Evolutionary conservation across 1,139 yeast species (phyloP), one percentile per base, ranked within the genome.

Genomic region (Nakaseomyces bracarensis): DNA sequence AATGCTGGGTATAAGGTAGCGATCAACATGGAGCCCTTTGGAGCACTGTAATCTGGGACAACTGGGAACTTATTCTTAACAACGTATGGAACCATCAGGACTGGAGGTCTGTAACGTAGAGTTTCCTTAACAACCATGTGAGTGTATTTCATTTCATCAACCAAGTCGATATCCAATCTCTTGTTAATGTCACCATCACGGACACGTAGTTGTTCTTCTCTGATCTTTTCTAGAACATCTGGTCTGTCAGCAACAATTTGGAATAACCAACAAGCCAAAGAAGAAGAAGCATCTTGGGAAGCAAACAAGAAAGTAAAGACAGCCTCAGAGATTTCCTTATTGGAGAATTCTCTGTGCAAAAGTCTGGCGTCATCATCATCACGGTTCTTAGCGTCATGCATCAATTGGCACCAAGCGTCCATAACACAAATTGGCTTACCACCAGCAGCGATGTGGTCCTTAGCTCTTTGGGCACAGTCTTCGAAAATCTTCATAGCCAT

Each of bases 231-330:
- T 61, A 77, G 77, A 48, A 91, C 79, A 52, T 91, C 97, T 36
- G 97, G 96, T 60, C 96, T 77, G 65, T 91, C 98, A 49, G 96
- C 89, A 43, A 87, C 81, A 54, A 86, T 75, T 71, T 91, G 98
- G 77, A 89, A 91, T 60, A 91, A 74, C 98, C 98, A 91, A 65
- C 97, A 89, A 50, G 96, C 94, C 54, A 94, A 80, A n/a, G 96
- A 85, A 3, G 96, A 86, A 6, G 96, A 83, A 25, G 98, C 98
- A 67, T 91, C 98, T 68, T 91, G 98, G 8, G 96, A 83, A 21
- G 98, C 98, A 65, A 91, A 91, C 64, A 91, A 72, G 65, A 91
- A 91, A 16, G 98, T 91, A 72, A 91, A 91, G 51, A 91, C 77
- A 43, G 95, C 95, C 69, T 91, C 97, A 26, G 96, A 84, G 55